Evolutionary conservation across 805 yeast genomes (phyloP), one percentile per base, ranked within the genome.

Genomic region (Cyberlindnera nakhonratchasimensis): DNA sequence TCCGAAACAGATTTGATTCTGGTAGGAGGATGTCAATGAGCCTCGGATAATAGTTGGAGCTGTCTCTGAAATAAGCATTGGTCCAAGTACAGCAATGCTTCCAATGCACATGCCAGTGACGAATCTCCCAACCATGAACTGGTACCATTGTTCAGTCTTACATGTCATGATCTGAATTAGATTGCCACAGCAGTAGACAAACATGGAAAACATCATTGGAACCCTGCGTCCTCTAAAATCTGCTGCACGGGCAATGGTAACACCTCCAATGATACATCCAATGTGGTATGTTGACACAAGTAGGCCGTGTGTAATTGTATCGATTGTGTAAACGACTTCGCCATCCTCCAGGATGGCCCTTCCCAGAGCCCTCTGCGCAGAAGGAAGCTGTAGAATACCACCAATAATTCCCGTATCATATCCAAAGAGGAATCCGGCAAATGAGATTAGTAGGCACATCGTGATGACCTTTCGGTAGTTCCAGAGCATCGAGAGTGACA

Each of bases 41-140:
- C 89, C 89, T 71, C 89, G 75, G 36, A 81, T 69, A 22, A 67
- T 67, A 43, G 78, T 72, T 40, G 89, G 88, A 28, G 88, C 69
- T 42, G 79, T 72, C 59, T 82, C 90, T 22, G 82, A 70, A 40
- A 81, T 75, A 59, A 79, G 79, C 65, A 86, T 69, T 24, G 93
- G 90, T 12, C 80, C 85, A 40, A 82, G 67, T 14, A 87, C 87
- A 7, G 90, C 79, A 24, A 80, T 69, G 21, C 78, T 70, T 31
- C 96, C 96, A 42, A 86, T 84, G 21, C 85, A 82, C 7, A 85
- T 47, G 9, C 96, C 96, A 21, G 82, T 74, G 37, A 86, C 62
- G 26, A 77, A 71, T 65, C 90, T 71, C 24, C 88, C 89, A 46
- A 79, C 62, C 46, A 77, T 69, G 52, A 75, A 72, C 60, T 80